Base-by-base conservation (phyloP, 108 stramenopile species). In the Skeletonema marinoi region DNA sequence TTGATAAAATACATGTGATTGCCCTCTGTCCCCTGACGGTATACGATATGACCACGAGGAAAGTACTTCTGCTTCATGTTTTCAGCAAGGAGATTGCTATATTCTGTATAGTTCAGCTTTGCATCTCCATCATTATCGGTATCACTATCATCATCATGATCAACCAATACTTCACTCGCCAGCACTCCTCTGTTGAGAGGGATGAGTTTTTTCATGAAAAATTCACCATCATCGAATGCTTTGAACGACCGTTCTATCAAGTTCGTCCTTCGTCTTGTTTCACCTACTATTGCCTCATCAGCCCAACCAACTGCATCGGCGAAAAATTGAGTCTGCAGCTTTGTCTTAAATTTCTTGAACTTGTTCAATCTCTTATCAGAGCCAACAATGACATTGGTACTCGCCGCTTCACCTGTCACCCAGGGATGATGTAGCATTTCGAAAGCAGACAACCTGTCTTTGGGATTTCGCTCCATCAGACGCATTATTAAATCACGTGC, bases 381-480 rank as follows among this genome's bases (percentile, higher is more conserved):
- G 16, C 83, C 93, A 17, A 85, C 68, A 60, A 96, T 96, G n/a
- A 79, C 86, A 9, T 78, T 66, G 6, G 76, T 88, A 25, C 81
- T 85, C 13, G 96, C 93, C 19, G 95, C 92, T 62, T 90, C 88
- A 33, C 95, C 95, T 31, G 84, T 82, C 0, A 96, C 88, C 95
- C 95, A 96, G 3, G 95, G 95, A 88, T 96, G 92, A 73, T 92
- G 88, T 58, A 96, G 87, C 88, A 94, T 89, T 81, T 95, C 87
- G 41, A 80, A 71, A 12, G 95, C 95, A 5, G 90, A 87, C 21
- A 94, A 42, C 61, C 95, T 72, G 56, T 79, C 68, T 21, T 83
- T 80, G 2, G 93, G 90, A 78, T 92, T 74, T 25, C 85, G 81
- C 65, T 88, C 68, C 91, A 96, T 93, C 0, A 94, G 80, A 44